Evolutionary conservation across 805 yeast genomes (phyloP).

Genomic region (Candida dajiaensis): DNA sequence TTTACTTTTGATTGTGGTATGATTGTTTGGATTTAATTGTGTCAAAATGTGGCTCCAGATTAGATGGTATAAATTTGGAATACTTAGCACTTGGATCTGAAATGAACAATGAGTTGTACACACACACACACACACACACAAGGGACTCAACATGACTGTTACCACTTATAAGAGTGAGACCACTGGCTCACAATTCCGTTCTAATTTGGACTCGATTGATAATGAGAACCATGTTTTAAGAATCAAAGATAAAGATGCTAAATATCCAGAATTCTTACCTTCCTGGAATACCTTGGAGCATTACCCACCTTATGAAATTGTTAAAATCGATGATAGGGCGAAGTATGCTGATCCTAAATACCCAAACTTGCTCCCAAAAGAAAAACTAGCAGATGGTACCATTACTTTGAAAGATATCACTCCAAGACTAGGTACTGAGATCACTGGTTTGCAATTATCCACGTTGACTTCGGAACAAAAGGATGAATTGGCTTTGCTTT

Average conservation of each 20-base stretch:
- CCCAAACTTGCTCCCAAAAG: conserved; percentile 20
- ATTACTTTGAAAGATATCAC: conserved; percentile 30
- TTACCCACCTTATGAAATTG: conserved; percentile 13
- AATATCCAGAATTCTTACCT: conserved; percentile 27
- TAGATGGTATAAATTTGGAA: background rate
- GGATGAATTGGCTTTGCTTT: conserved; percentile 61
- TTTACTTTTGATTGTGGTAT: background rate
- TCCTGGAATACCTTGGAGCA: conserved; percentile 23
- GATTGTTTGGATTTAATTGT: background rate
- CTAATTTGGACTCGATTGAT: conserved; percentile 2
- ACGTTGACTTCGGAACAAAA: conserved; percentile 46
- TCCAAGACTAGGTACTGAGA: conserved; percentile 63
- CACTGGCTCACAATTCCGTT: conserved; percentile 10
- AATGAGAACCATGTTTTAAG: conserved; percentile 2
- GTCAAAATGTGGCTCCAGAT: background rate
- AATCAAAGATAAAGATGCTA: conserved; percentile 10
- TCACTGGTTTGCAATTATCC: conserved; percentile 53
- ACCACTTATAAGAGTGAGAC: conserved; percentile 10
- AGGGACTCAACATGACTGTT: conserved; percentile 2
- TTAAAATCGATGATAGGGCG: conserved; percentile 6
- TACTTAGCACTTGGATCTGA: background rate
- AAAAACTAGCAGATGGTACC: conserved; percentile 4
- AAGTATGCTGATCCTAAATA: conserved; percentile 18
- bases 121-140: too few relatives aligned
- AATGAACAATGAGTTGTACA: too few relatives aligned